These are phyloP conservation scores for Beauveria sp. DNA, from an alignment of 2,329 filamentous ascomycete genomes.

Conservation along the genomic window DNA sequence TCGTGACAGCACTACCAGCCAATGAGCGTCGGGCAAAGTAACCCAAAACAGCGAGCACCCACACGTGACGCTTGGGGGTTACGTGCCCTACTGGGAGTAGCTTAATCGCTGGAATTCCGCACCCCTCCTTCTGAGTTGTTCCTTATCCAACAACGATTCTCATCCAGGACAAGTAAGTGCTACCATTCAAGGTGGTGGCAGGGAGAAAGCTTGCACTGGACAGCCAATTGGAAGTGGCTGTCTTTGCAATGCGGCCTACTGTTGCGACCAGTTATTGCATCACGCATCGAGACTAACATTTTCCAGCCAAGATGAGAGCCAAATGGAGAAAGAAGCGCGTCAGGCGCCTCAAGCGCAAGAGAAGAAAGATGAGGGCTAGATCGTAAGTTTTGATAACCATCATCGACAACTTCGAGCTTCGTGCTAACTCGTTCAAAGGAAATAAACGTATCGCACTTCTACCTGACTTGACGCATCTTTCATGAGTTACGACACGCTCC, in stretches of 20 bases:
- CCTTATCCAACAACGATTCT: slow-evolving; percentile 38
- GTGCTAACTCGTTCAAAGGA: slow-evolving; percentile 41
- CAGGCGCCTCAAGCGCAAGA: slow-evolving; percentile 98
- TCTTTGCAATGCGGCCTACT: background rate
- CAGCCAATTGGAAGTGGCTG: background rate
- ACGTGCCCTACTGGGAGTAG: slow-evolving; percentile 28
- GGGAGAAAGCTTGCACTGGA: background rate
- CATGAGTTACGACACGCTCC: slow-evolving; percentile 31
- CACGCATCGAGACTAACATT: slow-evolving; percentile 15
- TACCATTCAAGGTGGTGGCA: background rate
- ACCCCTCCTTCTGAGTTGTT: slow-evolving; percentile 26
- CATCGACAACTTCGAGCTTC: slow-evolving; percentile 2
- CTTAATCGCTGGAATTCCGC: slow-evolving; percentile 23
- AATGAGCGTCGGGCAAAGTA: background rate
- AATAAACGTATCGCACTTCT: slow-evolving; percentile 58
- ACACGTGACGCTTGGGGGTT: slow-evolving; percentile 30
- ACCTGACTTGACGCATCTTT: slow-evolving; percentile 46
- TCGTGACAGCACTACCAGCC: background rate
- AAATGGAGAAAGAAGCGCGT: slow-evolving; percentile 99
- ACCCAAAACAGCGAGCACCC: slow-evolving; percentile 5
- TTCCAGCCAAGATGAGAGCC: slow-evolving; percentile 65
- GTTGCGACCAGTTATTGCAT: background rate
- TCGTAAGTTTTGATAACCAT: slow-evolving; percentile 58
- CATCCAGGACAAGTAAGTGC: slow-evolving; percentile 36
- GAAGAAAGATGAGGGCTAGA: slow-evolving; percentile 98